Base-by-base conservation (phyloP, 2,329 filamentous ascomycete species). In the Fusarium coffeatum region DNA sequence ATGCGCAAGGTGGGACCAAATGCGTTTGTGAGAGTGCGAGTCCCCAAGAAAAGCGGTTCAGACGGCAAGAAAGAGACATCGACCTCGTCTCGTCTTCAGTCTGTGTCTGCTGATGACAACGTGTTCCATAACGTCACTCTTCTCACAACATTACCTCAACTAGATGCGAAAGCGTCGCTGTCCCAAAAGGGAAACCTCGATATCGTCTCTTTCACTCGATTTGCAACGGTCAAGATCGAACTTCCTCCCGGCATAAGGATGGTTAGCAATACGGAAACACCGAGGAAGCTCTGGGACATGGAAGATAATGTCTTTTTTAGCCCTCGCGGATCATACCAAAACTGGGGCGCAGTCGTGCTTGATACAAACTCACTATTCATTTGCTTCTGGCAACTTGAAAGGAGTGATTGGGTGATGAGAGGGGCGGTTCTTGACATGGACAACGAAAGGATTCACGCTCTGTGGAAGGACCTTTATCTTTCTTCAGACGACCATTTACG, bases 1-100 rank as follows among this genome's bases (percentile, higher is more conserved):
- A 51, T 51, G 49, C 49, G 49, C 23, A 51, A 51, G 10, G 27
- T 51, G 11, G 49, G 49, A 1, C 32, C 49, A 9, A 41, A 51
- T 40, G 6, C 9, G 3, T 51, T 51, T 37, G 18, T 51, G 8
- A 16, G 49, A 27, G 49, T 34, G 6, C 3, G 49, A 16, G 32
- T 32, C 0, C 12, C 2, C 5, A 23, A 51, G 5, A 18, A 20
- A 16, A 10, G 32, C 5, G 5, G 7, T 1, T 8, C 6, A 2
- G 16, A n/a, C 3, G 9, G 13, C 4, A 11, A 41, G 13, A 8
- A 6, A 4, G 27, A 12, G 16, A 22, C 12, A 2, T 34, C 49
- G 4, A 6, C 11, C 8, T 20, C 30, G 18, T 37, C 34, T n/a
- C 34, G 18, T 6, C 4, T 51, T 51, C 8, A 27, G 23, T 9